phyloP scores from a whole-genome alignment of 2,329 filamentous ascomycete genomes.

The Lecanosticta acicola region DNA sequence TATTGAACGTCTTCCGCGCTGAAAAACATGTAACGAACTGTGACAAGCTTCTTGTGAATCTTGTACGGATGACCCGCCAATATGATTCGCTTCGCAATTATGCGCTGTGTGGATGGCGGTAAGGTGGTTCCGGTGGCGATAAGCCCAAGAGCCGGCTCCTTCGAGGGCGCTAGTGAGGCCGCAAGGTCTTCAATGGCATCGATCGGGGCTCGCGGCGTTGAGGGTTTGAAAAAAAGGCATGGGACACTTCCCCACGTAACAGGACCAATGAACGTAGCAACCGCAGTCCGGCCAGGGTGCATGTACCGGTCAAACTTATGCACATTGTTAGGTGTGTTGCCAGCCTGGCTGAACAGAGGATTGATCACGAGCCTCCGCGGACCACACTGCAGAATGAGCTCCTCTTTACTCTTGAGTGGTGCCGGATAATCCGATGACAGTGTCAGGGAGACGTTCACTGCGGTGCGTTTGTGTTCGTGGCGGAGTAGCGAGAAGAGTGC shows the following conservation, averaged over 20 bases:
- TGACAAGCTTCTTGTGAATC: conserved; percentile 97
- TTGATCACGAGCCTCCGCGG: conserved; percentile 81
- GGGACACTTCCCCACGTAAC: conserved; percentile 91
- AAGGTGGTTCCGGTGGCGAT: conserved; percentile 84
- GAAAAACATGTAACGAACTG: conserved; percentile 99
- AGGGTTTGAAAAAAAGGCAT: conserved; percentile 72
- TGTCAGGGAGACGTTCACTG: conserved; percentile 83
- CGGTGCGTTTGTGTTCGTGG: conserved; percentile 91
- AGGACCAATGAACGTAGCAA: conserved; percentile 85
- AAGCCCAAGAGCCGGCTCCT: conserved; percentile 51
- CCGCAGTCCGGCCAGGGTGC: conserved; percentile 81
- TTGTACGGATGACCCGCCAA: conserved; percentile 96
- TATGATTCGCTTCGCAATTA: conserved; percentile 90
- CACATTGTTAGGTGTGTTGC: conserved; percentile 89
- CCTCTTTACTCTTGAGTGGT: conserved; percentile 85
- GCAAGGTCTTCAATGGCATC: conserved; percentile 39
- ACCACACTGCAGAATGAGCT: conserved; percentile 86
- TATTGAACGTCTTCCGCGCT: conserved; percentile 89
- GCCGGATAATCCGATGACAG: conserved; percentile 69
- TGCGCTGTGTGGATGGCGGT: conserved; percentile 65
- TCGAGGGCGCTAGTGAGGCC: conserved; percentile 23
- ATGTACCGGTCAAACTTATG: conserved; percentile 94
- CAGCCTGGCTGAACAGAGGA: conserved; percentile 82
- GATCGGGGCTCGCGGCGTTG: conserved; percentile 39
- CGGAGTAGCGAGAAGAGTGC: conserved; percentile 80